Conservation (phyloP, 148 eudicot genomes). For the Pharnaceum exiguum region DNA sequence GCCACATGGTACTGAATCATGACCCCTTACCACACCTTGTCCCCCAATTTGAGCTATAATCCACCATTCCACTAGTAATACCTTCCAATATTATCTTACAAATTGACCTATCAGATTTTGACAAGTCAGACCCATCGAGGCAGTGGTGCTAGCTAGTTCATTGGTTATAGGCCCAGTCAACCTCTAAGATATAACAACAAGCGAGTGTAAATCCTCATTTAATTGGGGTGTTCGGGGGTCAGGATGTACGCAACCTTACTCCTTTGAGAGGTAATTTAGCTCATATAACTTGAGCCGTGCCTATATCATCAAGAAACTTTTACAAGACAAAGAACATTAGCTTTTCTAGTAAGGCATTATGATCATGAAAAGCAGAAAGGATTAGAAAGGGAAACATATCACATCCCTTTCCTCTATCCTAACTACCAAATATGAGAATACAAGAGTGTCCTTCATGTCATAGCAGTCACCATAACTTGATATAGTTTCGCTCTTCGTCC, state of each 20-base stretch:
- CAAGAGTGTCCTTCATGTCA: conserved; percentile 2
- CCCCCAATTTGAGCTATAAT: conserved; percentile 12
- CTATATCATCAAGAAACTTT: conserved; percentile 14
- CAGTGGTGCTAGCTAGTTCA: not conserved
- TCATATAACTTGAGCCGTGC: not conserved
- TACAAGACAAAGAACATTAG: conserved; percentile 22
- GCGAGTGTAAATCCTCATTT: no score
- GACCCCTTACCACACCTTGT: conserved; percentile 40
- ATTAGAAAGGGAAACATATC: conserved; percentile 9
- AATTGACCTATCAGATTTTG: conserved; percentile 1
- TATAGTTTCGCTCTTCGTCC: not conserved
- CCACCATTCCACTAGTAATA: not conserved
- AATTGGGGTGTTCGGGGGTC: not conserved
- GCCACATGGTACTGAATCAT: conserved; percentile 48
- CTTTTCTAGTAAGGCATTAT: conserved; percentile 12
- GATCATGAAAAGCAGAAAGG: conserved; percentile 12
- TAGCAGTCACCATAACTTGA: conserved; percentile 6
- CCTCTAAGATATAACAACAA: no score
- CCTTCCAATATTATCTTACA: not conserved
- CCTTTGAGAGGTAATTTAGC: not conserved
- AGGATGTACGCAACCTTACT: not conserved
- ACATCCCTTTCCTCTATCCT: conserved; percentile 16
- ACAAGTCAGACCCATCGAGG: not conserved
- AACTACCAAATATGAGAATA: conserved; percentile 17
- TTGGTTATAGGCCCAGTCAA: not conserved